phyloP scores from a whole-genome alignment of 345 rosid genomes.

The Carallia pectinifolia region DNA sequence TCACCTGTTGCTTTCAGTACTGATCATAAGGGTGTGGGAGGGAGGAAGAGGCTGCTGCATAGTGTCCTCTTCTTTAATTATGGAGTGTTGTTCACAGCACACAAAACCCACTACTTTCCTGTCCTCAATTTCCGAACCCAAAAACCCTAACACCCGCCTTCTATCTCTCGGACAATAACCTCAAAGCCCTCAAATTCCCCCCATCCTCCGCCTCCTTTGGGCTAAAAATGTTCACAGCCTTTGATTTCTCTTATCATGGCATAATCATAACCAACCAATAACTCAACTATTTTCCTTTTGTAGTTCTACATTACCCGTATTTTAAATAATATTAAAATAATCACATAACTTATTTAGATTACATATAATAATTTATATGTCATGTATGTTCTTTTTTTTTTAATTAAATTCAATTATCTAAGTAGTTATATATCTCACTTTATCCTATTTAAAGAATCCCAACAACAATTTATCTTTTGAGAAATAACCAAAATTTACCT shows the following conservation, averaged over 20 bases:
- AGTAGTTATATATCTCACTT: no score
- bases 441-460: no score
- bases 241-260: slow-evolving; percentile 26
- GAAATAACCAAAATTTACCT: no score
- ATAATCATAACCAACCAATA: slow-evolving; percentile 27
- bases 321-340: no score
- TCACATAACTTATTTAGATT: no score
- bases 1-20: slow-evolving; percentile 46
- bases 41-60: slow-evolving; percentile 22
- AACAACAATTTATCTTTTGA: no score
- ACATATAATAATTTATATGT: no score
- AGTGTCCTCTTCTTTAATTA: slow-evolving; percentile 6
- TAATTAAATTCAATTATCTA: no score
- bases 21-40: neutral
- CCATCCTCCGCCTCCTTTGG: slow-evolving; percentile 26
- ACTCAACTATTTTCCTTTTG: no score
- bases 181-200: neutral
- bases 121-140: slow-evolving; percentile 49
- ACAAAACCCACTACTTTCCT: neutral
- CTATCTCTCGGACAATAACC: slow-evolving; percentile 37
- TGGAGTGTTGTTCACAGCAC: slow-evolving; percentile 18
- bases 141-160: slow-evolving; percentile 25
- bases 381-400: no score
- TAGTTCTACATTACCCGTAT: no score
- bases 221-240: slow-evolving; percentile 4